A percentile compares a stretch with the other conserved stretches of the same genome.
phyloP scores from a whole-genome alignment of 1,284 basidiomycete species.

The Uromyces viciae-fabae region DNA sequence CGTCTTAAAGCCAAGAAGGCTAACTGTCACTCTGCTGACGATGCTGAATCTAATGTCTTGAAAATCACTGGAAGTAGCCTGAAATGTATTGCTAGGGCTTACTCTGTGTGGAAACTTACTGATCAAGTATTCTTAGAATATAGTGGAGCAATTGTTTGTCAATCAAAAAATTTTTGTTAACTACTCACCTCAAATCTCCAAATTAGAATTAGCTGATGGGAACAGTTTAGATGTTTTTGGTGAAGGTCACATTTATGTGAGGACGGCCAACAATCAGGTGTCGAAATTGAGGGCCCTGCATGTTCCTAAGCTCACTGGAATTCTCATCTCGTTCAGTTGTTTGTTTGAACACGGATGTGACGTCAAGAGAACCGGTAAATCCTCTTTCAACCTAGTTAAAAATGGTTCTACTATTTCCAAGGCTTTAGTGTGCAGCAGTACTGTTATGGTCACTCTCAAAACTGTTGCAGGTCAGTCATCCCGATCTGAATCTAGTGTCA shows the following conservation, averaged over 20 bases:
- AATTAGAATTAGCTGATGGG: neutral
- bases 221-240: neutral
- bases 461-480: neutral
- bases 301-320: conserved; percentile 13
- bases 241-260: neutral
- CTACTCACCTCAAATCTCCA: neutral
- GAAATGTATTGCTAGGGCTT: neutral
- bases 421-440: neutral
- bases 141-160: no score
- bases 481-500: neutral
- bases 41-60: neutral
- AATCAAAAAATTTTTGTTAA: no score
- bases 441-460: neutral
- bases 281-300: neutral
- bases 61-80: neutral
- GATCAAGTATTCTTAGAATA: no score
- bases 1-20: neutral
- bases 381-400: neutral
- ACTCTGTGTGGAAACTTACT: no score
- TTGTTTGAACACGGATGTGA: neutral
- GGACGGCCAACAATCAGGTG: neutral
- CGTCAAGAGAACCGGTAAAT: neutral
- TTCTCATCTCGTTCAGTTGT: neutral
- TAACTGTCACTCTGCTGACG: neutral
- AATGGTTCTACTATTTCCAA: neutral